These are phyloP conservation scores for Luffa acutangula DNA, from an alignment of 306 rosid species.

Conservation along the genomic window DNA sequence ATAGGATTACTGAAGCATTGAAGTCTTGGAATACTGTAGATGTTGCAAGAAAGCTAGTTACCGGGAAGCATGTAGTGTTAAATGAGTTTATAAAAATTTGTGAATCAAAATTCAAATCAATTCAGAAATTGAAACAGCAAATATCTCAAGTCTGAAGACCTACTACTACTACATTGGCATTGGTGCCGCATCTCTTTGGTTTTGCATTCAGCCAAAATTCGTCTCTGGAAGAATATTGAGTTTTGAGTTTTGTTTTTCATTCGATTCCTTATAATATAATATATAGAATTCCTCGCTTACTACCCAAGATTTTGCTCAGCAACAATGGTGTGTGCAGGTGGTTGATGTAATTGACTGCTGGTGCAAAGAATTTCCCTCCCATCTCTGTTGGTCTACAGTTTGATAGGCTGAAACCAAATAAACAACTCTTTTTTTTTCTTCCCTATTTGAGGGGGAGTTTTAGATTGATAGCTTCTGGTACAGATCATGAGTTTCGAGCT, in stretches of 20 bases:
- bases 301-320: background rate
- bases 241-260: background rate
- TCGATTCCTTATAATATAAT: background rate
- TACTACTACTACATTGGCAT: background rate
- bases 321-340: background rate
- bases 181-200: background rate
- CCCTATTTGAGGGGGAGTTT: background rate
- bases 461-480: background rate
- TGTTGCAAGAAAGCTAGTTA: conserved; percentile 56
- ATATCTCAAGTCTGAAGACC: conserved; percentile 46
- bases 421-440: background rate
- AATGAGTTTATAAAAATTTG: conserved; percentile 53
- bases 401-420: background rate
- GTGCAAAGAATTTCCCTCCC: background rate
- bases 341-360: background rate
- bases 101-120: conserved; percentile 44
- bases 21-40: conserved; percentile 68
- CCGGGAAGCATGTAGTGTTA: conserved; percentile 47
- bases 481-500: background rate
- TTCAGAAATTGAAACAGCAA: conserved; percentile 55
- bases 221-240: background rate
- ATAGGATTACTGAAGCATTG: conserved; percentile 42
- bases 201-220: background rate
- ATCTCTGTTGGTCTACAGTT: background rate
- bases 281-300: background rate